Conservation (phyloP, 805 yeast species). For the Yarrowia sp. region DNA sequence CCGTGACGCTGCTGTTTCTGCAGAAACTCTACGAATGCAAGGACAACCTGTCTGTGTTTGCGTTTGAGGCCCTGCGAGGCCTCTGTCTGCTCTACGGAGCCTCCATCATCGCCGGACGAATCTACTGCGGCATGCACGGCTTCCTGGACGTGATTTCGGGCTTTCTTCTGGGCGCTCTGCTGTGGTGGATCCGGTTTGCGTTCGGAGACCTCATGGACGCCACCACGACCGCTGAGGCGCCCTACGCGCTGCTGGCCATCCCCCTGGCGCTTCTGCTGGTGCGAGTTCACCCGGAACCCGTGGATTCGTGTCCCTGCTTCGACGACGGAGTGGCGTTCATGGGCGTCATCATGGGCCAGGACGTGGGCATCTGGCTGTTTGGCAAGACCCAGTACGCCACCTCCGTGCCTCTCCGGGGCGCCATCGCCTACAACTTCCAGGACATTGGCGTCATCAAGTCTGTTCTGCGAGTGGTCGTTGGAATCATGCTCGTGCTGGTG, state of each 20-base stretch:
- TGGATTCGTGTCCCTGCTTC: slow-evolving; percentile 94
- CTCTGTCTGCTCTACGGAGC: slow-evolving; percentile 57
- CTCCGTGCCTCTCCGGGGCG: slow-evolving; percentile 38
- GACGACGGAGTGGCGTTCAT: slow-evolving; percentile 94
- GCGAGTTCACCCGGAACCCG: slow-evolving; percentile 79
- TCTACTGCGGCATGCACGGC: slow-evolving; percentile 99
- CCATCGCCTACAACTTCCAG: slow-evolving; percentile 42
- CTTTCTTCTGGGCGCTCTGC: slow-evolving; percentile 62
- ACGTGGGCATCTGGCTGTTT: slow-evolving; percentile 53
- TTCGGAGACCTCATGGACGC: slow-evolving; percentile 57
- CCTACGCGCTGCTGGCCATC: slow-evolving; percentile 43
- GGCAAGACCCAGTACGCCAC: slow-evolving; percentile 27
- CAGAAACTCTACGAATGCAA: slow-evolving; percentile 40
- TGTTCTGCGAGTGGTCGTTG: slow-evolving; percentile 61
- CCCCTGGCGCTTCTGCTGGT: slow-evolving; percentile 59
- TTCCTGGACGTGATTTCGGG: slow-evolving; percentile 78
- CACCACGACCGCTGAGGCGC: slow-evolving; percentile 47
- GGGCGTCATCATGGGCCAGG: slow-evolving; percentile 84
- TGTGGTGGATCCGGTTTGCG: slow-evolving; percentile 58
- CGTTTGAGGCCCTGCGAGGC: slow-evolving; percentile 32
- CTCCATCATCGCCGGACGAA: slow-evolving; percentile 76
- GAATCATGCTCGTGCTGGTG: slow-evolving; percentile 63
- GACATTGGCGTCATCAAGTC: slow-evolving; percentile 48
- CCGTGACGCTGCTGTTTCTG: slow-evolving; percentile 66
- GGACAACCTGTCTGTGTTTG: slow-evolving; percentile 25